Base-by-base conservation (phyloP, 192 early-diverging fungal genomes). In the Coemansia sp. region DNA sequence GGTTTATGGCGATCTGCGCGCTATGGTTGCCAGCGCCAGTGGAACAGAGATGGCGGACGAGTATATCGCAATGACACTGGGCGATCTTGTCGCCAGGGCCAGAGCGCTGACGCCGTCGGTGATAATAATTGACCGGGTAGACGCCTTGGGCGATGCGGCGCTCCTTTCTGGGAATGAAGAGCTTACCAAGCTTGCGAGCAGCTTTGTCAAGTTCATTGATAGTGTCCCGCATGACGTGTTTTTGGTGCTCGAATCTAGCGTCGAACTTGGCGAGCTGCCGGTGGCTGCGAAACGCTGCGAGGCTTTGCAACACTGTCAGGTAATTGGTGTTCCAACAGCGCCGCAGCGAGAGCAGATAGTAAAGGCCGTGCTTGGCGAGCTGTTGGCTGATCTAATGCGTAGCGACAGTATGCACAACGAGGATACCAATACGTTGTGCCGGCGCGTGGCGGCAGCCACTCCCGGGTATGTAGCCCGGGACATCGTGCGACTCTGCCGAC, bases 401-500 rank as follows among this genome's bases (percentile, higher is more conserved):
- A 52, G 9, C n/a, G 49, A 3, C 10, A 12, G 24, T 29, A 11
- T 27, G 2, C 20, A 29, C 11, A 9, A 52, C 12, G 22, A 27
- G 27, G 35, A 44, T 0, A n/a, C 16, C 37, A 37, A 56, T 27
- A 4, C 6, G 8, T 15, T 44, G 12, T 24, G 24, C 15, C 39
- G 30, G 20, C 61, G 59, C 2, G 70, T 82, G 30, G 79, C 79
- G 3, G 72, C 73, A 27, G 66, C 74, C 11, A 71, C 80, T 24
- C 68, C 80, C 2, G 80, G 80, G 13, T 83, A 83, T 59, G 70
- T 78, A 41, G 75, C 80, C 4, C 75, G 80, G 30, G 80, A 83
- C 16, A 68, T 83, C 27, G 45, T 38, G 22, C 52, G 44, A 10
- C 35, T 83, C 11, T 83, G 75, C 43, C 71, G 69, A 24, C 80